Evolutionary conservation across 148 eudicot genomes (phyloP).

Genomic region (Selenicereus undatus): DNA sequence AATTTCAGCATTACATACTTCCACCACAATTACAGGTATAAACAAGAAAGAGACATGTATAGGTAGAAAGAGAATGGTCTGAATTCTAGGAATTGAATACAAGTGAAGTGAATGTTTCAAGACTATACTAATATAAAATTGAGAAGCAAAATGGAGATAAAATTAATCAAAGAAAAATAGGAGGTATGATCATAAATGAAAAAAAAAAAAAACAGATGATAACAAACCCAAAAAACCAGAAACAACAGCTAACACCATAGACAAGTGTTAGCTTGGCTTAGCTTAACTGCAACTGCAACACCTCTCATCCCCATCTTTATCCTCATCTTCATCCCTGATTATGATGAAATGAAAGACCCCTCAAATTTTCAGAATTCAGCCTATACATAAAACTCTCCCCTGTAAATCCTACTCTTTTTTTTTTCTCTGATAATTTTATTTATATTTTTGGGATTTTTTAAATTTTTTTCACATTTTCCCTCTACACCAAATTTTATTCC

Average conservation of each 20-base stretch:
- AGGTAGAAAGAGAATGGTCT: slow-evolving; percentile 23
- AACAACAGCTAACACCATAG: slow-evolving; percentile 34
- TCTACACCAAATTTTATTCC: too few relatives aligned
- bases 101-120: slow-evolving; percentile 43
- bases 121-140: slow-evolving; percentile 47
- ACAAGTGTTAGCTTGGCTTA: slow-evolving; percentile 31
- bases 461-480: too few relatives aligned
- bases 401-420: slow-evolving; percentile 40
- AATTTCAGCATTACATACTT: neutral
- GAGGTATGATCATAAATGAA: too few relatives aligned
- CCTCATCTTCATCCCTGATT: too few relatives aligned
- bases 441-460: too few relatives aligned
- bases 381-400: slow-evolving; percentile 57
- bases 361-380: slow-evolving; percentile 24
- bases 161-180: slow-evolving; percentile 19
- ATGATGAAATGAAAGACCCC: too few relatives aligned
- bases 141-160: slow-evolving; percentile 25
- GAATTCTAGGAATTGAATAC: slow-evolving; percentile 45
- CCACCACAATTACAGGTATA: neutral
- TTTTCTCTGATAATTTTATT: too few relatives aligned
- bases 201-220: slow-evolving; percentile 20
- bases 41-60: neutral
- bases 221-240: slow-evolving; percentile 43
- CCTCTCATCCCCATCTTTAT: too few relatives aligned
- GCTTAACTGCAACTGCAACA: too few relatives aligned